phyloP scores from a whole-genome alignment of 1,139 yeast species.

The Saccharomyces hybrid region DNA sequence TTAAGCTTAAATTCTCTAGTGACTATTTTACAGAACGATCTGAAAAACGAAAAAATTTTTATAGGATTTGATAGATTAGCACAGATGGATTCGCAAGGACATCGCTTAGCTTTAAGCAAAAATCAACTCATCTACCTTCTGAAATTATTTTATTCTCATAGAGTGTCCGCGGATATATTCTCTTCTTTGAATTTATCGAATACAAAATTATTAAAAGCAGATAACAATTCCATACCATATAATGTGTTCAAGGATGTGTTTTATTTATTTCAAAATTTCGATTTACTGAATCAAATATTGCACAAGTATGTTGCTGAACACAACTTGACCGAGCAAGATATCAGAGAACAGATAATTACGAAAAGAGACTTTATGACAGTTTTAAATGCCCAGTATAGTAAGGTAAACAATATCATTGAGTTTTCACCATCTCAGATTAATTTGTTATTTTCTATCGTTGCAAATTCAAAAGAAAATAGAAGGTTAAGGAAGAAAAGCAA shows the following conservation, averaged over 20 bases:
- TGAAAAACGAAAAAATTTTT: conserved; percentile 31
- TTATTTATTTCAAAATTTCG: conserved; percentile 35
- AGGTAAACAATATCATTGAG: conserved; percentile 35
- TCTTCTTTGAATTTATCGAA: conserved; percentile 31
- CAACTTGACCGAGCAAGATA: conserved; percentile 26
- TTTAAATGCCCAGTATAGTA: conserved; percentile 32
- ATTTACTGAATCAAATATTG: conserved; percentile 34
- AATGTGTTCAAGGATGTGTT: conserved; percentile 35
- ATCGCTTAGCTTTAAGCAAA: conserved; percentile 30
- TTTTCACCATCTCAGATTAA: conserved; percentile 37
- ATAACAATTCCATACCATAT: conserved; percentile 30
- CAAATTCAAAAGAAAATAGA: conserved; percentile 29
- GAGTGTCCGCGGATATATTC: conserved; percentile 33
- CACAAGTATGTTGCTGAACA: conserved; percentile 30
- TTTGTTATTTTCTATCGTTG: conserved; percentile 33
- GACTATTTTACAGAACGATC: conserved; percentile 34
- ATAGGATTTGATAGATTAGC: conserved; percentile 27
- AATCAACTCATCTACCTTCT: conserved; percentile 32
- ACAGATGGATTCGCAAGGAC: conserved; percentile 22
- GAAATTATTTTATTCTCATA: conserved; percentile 33
- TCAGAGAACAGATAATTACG: conserved; percentile 29
- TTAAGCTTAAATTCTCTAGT: conserved; percentile 32
- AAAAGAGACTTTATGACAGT: conserved; percentile 34
- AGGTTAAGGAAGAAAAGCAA: conserved; percentile 8
- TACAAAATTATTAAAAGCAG: conserved; percentile 23